Evolutionary conservation across 148 eudicot genomes (phyloP).

Genomic region (Rhododendron henanense): DNA sequence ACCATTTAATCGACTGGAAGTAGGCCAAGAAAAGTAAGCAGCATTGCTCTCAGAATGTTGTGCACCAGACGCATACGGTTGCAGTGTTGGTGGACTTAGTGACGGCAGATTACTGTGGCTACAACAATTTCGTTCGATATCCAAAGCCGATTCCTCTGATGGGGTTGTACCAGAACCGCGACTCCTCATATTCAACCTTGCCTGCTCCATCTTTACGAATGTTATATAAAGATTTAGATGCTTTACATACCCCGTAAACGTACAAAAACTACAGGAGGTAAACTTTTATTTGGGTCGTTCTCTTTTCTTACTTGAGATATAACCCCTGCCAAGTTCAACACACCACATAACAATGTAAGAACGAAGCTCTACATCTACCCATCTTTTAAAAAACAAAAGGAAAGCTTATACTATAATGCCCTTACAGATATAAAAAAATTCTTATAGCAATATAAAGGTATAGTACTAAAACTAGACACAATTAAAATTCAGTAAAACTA

Average conservation of each 20-base stretch:
- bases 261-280: not conserved
- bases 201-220: constrained; percentile 52
- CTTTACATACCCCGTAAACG: not conserved
- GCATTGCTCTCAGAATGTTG: constrained; percentile 87
- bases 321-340: not conserved
- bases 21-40: constrained; percentile 95
- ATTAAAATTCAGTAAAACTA: not conserved
- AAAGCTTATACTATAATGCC: not conserved
- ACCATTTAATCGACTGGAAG: constrained; percentile 73
- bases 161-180: constrained; percentile 74
- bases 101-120: constrained; percentile 61
- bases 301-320: not conserved
- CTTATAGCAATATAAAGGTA: not conserved
- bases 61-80: constrained; percentile 77
- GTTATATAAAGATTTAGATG: not conserved
- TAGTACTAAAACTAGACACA: not conserved
- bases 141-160: constrained; percentile 87
- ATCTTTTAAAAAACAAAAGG: not conserved
- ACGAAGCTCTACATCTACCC: not conserved
- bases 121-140: constrained; percentile 66
- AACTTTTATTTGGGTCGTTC: not conserved
- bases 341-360: not conserved
- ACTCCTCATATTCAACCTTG: constrained; percentile 40
- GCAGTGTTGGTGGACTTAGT: constrained; percentile 78
- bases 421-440: not conserved